Evolutionary conservation across 768 basidiomycete genomes (phyloP), one percentile per base, ranked within the genome.

Genomic region (Trametes coccinea): DNA sequence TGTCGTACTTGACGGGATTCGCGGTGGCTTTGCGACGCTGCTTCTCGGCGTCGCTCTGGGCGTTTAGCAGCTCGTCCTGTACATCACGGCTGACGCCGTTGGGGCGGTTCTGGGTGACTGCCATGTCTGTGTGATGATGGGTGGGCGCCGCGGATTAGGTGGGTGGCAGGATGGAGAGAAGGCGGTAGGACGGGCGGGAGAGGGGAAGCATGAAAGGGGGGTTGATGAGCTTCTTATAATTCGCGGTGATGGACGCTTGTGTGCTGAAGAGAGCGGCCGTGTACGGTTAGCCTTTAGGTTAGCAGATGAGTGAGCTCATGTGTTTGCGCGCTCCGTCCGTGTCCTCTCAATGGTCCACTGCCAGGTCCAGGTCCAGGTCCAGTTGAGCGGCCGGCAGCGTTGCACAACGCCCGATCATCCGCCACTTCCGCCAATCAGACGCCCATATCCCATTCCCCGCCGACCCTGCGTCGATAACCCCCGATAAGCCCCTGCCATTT

Each of bases 1-100:
- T 79, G 5, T 79, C 73, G 65, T 82, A 82, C 7, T 76, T 70
- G 55, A 86, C 75, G 1, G 87, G 88, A 51, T 50, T 56, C 27
- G 14, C 56, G 43, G 39, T 47, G n/a, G 88, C 51, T 47, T 56
- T 17, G 14, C 51, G 43, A 31, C 52, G n/a, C 61, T 54, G 11
- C 27, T 50, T 31, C 41, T 11, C 59, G 74, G 47, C 74, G 74
- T 51, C 71, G 71, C 44, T 64, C 62, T 29, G 75, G 73, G 59
- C 76, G 71, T 52, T 50, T 39, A 82, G 70, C 16, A 83, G 75
- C 51, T 74, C 69, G 47, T 76, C 76, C 68, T 83, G 76, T 46
- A 84, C 79, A 63, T 83, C 80, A 71, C 75, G 80, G 66, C 55
- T 70, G 33, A 64, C 56, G 46, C 60, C 63, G 16, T 54, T 54